phyloP scores from a whole-genome alignment of 2,329 filamentous ascomycete genomes.

The Karstenula rhodostoma region DNA sequence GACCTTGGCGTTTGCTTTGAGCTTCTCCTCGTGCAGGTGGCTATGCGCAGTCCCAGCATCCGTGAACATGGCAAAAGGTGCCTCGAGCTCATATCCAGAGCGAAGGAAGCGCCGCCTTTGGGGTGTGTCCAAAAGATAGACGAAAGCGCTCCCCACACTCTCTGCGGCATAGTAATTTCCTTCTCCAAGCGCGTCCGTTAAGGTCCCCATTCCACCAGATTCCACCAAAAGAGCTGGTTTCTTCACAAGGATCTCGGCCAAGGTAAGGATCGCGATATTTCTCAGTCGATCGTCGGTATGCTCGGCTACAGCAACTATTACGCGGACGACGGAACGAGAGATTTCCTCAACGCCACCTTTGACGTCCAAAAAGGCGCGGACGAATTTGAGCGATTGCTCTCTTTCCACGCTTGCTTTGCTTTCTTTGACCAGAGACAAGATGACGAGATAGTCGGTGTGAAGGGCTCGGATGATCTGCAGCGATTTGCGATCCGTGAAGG shows the following conservation, averaged over 20 bases:
- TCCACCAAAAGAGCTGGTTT: slow-evolving; percentile 83
- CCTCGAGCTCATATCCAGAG: slow-evolving; percentile 87
- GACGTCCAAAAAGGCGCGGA: slow-evolving; percentile 92
- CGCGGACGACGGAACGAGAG: slow-evolving; percentile 84
- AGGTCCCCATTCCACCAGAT: slow-evolving; percentile 81
- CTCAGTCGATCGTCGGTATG: slow-evolving; percentile 84
- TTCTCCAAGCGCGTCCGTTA: slow-evolving; percentile 92
- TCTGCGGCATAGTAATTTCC: slow-evolving; percentile 93
- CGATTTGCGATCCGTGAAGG: slow-evolving; percentile 90
- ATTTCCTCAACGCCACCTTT: slow-evolving; percentile 91
- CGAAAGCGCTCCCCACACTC: slow-evolving; percentile 83
- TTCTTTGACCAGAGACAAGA: slow-evolving; percentile 92
- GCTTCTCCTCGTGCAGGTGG: slow-evolving; percentile 64
- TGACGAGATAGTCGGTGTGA: slow-evolving; percentile 92
- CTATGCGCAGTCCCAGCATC: slow-evolving; percentile 70
- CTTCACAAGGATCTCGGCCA: slow-evolving; percentile 89
- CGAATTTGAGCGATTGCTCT: slow-evolving; percentile 96
- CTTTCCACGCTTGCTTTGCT: slow-evolving; percentile 96
- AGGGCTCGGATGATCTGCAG: slow-evolving; percentile 85
- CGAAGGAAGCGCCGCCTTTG: slow-evolving; percentile 81
- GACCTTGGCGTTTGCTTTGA: slow-evolving; percentile 91
- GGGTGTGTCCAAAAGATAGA: slow-evolving; percentile 88
- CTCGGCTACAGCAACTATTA: slow-evolving; percentile 89
- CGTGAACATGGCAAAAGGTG: slow-evolving; percentile 87
- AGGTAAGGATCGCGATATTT: slow-evolving; percentile 89